Percentiles rank a stretch among this genome's conserved stretches.
phyloP scores from a whole-genome alignment of 176 grass and related monocot genomes.

The Oryza glumipatula region DNA sequence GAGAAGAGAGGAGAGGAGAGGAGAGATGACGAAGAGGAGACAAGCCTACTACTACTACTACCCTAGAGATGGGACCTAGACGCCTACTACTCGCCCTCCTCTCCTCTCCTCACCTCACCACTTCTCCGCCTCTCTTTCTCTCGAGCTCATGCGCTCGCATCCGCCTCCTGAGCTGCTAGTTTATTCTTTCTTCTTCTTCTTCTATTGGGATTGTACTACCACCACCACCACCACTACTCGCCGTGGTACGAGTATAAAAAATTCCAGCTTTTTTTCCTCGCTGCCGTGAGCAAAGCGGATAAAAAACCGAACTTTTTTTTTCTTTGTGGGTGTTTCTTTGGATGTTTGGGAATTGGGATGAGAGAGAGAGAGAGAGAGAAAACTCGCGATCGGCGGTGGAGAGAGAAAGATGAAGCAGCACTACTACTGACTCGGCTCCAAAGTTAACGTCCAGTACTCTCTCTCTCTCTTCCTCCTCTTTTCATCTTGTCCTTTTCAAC shows the following conservation, averaged over 20 bases:
- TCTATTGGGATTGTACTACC: not conserved
- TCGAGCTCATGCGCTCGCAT: not conserved
- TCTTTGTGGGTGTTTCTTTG: not conserved
- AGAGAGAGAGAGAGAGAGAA: not conserved
- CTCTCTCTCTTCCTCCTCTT: not conserved
- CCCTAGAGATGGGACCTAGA: conserved; percentile 17
- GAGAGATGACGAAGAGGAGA: not conserved
- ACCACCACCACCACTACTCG: not conserved
- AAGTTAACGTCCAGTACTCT: not conserved
- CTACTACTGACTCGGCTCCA: conserved; percentile 6
- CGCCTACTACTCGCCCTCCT: not conserved
- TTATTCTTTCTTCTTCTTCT: not conserved
- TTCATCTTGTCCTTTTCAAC: conserved; percentile 13
- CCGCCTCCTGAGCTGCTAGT: not conserved
- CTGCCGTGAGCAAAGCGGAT: conserved; percentile 16
- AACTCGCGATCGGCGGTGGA: conserved; percentile 9
- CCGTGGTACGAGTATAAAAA: conserved; percentile 24
- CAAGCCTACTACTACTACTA: not conserved
- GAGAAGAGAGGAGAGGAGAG: not conserved
- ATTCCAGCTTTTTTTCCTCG: conserved; percentile 26
- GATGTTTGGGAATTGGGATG: conserved; percentile 10
- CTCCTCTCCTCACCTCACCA: not conserved
- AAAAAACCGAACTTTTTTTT: not conserved
- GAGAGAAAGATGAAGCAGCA: conserved; percentile 10
- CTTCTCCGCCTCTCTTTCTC: not conserved